These are phyloP conservation scores for Adansonia madagascariensis DNA, from an alignment of 441 rosid species.

Conservation along the genomic window DNA sequence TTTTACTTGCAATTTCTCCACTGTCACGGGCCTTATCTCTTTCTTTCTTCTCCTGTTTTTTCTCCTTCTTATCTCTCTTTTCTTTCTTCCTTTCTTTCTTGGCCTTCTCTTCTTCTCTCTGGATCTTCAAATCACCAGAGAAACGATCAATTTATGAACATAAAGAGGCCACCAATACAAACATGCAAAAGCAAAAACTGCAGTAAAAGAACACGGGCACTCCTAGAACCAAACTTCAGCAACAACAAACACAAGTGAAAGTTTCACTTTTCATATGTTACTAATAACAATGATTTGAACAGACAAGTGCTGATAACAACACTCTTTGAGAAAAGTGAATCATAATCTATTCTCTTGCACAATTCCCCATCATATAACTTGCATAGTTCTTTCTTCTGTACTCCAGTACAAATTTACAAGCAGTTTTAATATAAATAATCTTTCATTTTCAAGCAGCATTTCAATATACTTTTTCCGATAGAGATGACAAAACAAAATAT, in stretches of 20 bases:
- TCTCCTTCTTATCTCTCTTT: slow-evolving; percentile 43
- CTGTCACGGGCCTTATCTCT: slow-evolving; percentile 35
- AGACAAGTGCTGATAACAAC: too few relatives aligned
- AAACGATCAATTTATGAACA: slow-evolving; percentile 30
- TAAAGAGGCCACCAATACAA: background rate
- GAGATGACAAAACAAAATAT: background rate
- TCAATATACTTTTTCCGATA: background rate
- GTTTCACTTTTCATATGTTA: background rate
- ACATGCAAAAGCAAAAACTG: background rate
- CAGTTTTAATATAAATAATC: background rate
- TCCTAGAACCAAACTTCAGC: background rate
- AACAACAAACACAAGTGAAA: background rate
- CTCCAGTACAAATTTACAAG: background rate
- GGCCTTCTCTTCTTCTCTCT: slow-evolving; percentile 46
- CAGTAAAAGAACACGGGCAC: background rate
- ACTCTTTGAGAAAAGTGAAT: background rate
- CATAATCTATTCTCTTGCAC: background rate
- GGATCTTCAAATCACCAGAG: slow-evolving; percentile 37
- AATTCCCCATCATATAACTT: background rate
- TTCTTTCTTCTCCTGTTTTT: slow-evolving; percentile 44
- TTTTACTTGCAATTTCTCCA: slow-evolving; percentile 40
- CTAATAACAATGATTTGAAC: background rate
- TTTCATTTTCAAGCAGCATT: background rate
- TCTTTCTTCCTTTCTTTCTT: slow-evolving; percentile 49
- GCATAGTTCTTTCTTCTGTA: background rate